Percentiles rank a stretch among this genome's conserved stretches.
phyloP scores from a whole-genome alignment of 805 yeast genomes.

The Yarrowia osloensis region DNA sequence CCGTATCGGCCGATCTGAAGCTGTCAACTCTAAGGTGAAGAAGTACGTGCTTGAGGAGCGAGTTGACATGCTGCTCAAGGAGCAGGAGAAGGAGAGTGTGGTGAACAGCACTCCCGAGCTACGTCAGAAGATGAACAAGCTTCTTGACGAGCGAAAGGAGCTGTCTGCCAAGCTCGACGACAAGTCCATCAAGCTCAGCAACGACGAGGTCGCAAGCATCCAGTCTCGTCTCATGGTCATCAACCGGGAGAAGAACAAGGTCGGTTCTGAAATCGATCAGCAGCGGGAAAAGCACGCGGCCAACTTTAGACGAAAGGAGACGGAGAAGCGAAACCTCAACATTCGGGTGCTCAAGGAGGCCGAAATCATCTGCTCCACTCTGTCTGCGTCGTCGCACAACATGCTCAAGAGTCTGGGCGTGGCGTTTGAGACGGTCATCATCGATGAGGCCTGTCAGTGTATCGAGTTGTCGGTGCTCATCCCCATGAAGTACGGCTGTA shows the following conservation, averaged over 20 bases:
- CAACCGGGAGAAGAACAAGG: constrained; percentile 61
- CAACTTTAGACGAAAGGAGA: constrained; percentile 71
- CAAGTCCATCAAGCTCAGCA: neutral
- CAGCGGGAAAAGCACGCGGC: constrained; percentile 73
- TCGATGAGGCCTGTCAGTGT: constrained; percentile 98
- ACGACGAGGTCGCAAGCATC: constrained; percentile 31
- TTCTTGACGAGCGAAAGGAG: constrained; percentile 52
- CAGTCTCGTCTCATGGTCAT: constrained; percentile 53
- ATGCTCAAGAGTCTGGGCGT: constrained; percentile 72
- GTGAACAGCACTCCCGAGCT: constrained; percentile 45
- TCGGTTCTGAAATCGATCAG: constrained; percentile 74
- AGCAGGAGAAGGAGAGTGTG: constrained; percentile 39
- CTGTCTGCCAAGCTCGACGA: constrained; percentile 36
- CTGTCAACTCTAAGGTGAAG: constrained; percentile 75
- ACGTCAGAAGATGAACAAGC: constrained; percentile 39
- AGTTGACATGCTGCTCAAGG: constrained; percentile 62
- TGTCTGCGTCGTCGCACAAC: constrained; percentile 94
- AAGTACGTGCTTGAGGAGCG: constrained; percentile 84
- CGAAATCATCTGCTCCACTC: constrained; percentile 84
- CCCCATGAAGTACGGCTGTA: constrained; percentile 89
- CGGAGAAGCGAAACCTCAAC: constrained; percentile 74
- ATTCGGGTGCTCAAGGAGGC: constrained; percentile 70
- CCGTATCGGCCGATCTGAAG: constrained; percentile 87
- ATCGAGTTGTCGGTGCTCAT: constrained; percentile 89
- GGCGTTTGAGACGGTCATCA: constrained; percentile 83